These are phyloP conservation scores for Vitis rotundifolia DNA, from an alignment of 164 flowering plant species.

Conservation along the genomic window DNA sequence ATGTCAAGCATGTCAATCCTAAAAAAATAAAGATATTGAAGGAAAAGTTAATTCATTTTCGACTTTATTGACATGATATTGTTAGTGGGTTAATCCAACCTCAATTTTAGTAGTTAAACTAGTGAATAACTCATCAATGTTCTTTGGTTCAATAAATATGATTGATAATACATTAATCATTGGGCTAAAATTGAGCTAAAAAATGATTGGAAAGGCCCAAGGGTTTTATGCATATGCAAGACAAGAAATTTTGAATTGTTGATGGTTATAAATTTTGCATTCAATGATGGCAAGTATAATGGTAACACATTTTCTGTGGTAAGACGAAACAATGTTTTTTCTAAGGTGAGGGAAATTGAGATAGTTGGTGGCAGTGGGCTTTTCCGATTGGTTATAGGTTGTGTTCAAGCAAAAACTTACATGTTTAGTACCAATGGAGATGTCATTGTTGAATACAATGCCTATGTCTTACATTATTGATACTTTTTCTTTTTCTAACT, in stretches of 20 bases:
- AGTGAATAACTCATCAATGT: too few relatives aligned
- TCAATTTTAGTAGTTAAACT: too few relatives aligned
- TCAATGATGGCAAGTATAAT: constrained; percentile 34
- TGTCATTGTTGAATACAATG: constrained; percentile 16
- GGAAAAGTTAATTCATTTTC: constrained; percentile 18
- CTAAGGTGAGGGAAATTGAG: constrained; percentile 34
- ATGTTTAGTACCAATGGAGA: not conserved
- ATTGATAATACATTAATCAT: constrained; percentile 34
- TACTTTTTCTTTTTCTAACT: too few relatives aligned
- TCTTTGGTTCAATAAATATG: constrained; percentile 26
- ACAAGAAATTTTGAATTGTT: constrained; percentile 18
- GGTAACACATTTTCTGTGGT: constrained; percentile 31
- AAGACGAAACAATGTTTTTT: constrained; percentile 25
- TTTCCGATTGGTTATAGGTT: constrained; percentile 16
- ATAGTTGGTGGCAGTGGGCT: constrained; percentile 42
- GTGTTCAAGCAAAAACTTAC: not conserved
- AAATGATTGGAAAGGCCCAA: constrained; percentile 32
- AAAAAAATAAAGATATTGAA: not conserved
- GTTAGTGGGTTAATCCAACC: not conserved
- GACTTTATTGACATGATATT: constrained; percentile 19
- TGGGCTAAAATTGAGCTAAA: constrained; percentile 26
- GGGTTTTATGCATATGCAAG: constrained; percentile 34
- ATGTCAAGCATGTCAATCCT: not conserved
- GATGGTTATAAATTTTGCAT: constrained; percentile 40
- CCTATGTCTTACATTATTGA: constrained; percentile 13